Evolutionary conservation across 208 protist genomes (phyloP).

Genomic region (Trypanosoma congolense): DNA sequence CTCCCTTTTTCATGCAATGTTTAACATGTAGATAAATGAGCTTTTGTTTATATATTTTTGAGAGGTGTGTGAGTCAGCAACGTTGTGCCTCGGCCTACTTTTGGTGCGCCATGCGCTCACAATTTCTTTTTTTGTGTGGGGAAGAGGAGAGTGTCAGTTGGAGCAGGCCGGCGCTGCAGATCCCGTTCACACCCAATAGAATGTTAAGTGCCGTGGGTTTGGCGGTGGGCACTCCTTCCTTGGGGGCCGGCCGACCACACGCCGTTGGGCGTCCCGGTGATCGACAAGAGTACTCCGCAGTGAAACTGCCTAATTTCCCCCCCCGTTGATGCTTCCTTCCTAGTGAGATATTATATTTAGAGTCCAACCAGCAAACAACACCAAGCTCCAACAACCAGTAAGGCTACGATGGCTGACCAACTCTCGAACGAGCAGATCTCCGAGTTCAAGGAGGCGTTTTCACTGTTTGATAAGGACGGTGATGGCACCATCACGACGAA

Average conservation of each 20-base stretch:
- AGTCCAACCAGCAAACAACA: neutral
- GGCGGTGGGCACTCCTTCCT: too few relatives aligned
- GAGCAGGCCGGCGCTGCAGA: neutral
- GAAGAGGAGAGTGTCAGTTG: neutral
- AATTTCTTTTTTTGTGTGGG: neutral
- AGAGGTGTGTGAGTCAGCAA: neutral
- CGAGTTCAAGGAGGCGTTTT: slow-evolving; percentile 99
- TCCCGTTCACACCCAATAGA: too few relatives aligned
- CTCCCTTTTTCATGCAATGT: too few relatives aligned
- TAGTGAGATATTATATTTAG: neutral
- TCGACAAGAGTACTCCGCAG: too few relatives aligned
- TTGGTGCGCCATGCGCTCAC: too few relatives aligned
- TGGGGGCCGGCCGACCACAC: too few relatives aligned
- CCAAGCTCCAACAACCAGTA: neutral
- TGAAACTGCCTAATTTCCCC: too few relatives aligned
- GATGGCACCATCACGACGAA: slow-evolving; percentile 98
- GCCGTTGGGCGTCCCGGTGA: too few relatives aligned
- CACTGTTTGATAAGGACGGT: slow-evolving; percentile 96
- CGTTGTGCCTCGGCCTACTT: neutral
- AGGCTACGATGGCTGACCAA: slow-evolving; percentile 33
- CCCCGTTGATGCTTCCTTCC: neutral
- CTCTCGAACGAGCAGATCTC: slow-evolving; percentile 95
- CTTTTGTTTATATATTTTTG: neutral
- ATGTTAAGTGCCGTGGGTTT: too few relatives aligned
- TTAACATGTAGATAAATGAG: neutral